Percentiles rank a stretch among this genome's conserved stretches.
Evolutionary conservation across 208 protist genomes (phyloP).

Genomic region (Borovskyia barvae): DNA sequence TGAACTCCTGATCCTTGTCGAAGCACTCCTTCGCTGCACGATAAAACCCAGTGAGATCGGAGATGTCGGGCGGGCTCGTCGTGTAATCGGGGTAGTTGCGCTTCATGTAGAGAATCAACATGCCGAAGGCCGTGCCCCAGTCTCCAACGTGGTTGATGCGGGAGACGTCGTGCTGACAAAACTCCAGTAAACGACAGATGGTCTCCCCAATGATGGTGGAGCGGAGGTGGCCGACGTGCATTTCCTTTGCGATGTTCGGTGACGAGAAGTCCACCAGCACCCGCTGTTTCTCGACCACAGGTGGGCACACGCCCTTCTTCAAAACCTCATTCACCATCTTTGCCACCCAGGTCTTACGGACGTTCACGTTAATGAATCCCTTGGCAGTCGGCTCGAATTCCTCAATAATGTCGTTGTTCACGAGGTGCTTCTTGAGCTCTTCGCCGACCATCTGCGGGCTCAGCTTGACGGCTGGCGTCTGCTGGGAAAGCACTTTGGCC

Average conservation of each 20-base stretch:
- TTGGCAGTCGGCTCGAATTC: slow-evolving; percentile 81
- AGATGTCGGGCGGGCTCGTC: slow-evolving; percentile 86
- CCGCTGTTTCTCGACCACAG: slow-evolving; percentile 47
- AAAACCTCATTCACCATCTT: slow-evolving; percentile 54
- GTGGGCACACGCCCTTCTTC: slow-evolving; percentile 64
- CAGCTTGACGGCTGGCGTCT: slow-evolving; percentile 78
- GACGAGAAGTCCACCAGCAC: slow-evolving; percentile 97
- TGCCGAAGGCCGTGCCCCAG: slow-evolving; percentile 99
- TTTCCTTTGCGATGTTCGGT: slow-evolving; percentile 99
- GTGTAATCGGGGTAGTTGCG: slow-evolving; percentile 91
- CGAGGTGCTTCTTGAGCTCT: slow-evolving; percentile 76
- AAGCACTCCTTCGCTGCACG: slow-evolving; percentile 93
- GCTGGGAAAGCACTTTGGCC: slow-evolving; percentile 78
- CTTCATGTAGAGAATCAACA: slow-evolving; percentile 97
- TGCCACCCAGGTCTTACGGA: slow-evolving; percentile 67
- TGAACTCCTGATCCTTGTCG: slow-evolving; percentile 93
- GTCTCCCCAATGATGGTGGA: slow-evolving; percentile 98
- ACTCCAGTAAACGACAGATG: slow-evolving; percentile 93
- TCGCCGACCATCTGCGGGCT: slow-evolving; percentile 81
- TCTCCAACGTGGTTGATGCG: slow-evolving; percentile 98
- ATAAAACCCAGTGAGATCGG: slow-evolving; percentile 95
- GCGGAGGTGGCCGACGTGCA: slow-evolving; percentile 98
- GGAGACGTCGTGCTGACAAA: slow-evolving; percentile 91
- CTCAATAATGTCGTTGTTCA: slow-evolving; percentile 81
- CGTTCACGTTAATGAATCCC: slow-evolving; percentile 94